phyloP scores from a whole-genome alignment of 306 rosid species.

The Dalbergia cultrata region DNA sequence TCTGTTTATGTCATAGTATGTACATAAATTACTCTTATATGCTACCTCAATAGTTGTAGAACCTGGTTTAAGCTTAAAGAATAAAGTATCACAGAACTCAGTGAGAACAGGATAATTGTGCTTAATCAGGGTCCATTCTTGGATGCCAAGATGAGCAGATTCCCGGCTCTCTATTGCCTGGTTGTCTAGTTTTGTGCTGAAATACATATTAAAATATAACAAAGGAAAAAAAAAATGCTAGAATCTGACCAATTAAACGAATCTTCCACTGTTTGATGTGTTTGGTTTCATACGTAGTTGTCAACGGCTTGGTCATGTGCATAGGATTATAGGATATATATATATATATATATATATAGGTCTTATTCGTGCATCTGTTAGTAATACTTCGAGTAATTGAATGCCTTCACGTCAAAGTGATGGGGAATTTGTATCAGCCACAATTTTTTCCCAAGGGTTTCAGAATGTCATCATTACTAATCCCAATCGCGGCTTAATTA shows the following conservation, averaged over 20 bases:
- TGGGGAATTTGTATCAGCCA: too few relatives aligned
- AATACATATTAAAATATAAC: background rate
- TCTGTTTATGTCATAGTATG: background rate
- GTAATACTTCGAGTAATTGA: too few relatives aligned
- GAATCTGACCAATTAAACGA: conserved; percentile 32
- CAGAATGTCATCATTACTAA: background rate
- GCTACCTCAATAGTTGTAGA: conserved; percentile 1
- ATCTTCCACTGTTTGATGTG: conserved; percentile 39
- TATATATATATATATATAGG: background rate
- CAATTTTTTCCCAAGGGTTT: background rate
- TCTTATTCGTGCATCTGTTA: background rate
- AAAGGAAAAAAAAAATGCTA: background rate
- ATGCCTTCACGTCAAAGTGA: too few relatives aligned
- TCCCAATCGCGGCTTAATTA: background rate
- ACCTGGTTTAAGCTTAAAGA: conserved; percentile 28
- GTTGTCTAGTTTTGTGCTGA: conserved; percentile 36
- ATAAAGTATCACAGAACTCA: conserved; percentile 9
- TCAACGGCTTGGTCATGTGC: conserved; percentile 45
- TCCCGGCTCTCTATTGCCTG: conserved; percentile 28
- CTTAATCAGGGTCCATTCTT: conserved; percentile 1
- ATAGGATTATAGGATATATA: background rate
- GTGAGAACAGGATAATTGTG: conserved; percentile 9
- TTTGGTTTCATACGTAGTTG: conserved; percentile 20
- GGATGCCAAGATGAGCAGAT: conserved; percentile 31
- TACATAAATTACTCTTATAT: background rate